phyloP scores from a whole-genome alignment of 805 yeast genomes.

The Kodamaea restingae region DNA sequence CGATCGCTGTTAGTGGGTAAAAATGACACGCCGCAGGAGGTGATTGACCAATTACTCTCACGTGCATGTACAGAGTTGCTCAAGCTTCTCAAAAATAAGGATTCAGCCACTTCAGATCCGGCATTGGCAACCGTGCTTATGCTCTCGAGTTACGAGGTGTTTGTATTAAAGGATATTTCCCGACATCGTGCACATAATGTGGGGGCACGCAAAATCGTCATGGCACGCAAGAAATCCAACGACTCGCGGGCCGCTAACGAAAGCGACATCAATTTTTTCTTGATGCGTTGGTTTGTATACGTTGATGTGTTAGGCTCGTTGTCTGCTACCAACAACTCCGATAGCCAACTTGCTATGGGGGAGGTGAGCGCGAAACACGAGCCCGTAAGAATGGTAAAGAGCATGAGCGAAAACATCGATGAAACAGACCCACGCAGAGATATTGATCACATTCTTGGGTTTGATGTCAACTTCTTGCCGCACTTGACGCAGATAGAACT shows the following conservation, averaged over 20 bases:
- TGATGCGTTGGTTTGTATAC: constrained; percentile 67
- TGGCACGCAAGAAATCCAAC: constrained; percentile 39
- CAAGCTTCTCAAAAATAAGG: constrained; percentile 44
- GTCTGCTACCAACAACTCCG: constrained; percentile 46
- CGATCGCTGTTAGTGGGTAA: constrained; percentile 23
- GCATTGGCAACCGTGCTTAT: constrained; percentile 61
- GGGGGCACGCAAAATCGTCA: constrained; percentile 64
- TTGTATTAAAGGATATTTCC: constrained; percentile 40
- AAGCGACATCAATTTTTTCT: constrained; percentile 47
- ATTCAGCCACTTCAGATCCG: constrained; percentile 57
- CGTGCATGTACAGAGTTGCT: constrained; percentile 57
- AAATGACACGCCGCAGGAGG: constrained; percentile 28
- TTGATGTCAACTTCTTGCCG: constrained; percentile 60
- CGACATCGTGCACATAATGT: constrained; percentile 62
- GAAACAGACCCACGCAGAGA: constrained; percentile 30
- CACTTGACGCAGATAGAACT: constrained; percentile 47
- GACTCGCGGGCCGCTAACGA: constrained; percentile 17
- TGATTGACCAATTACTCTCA: constrained; percentile 51
- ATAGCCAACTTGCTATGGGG: constrained; percentile 22
- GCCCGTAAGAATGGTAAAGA: constrained; percentile 17
- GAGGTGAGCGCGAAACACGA: constrained; percentile 19
- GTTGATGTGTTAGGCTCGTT: constrained; percentile 61
- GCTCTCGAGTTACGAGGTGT: constrained; percentile 52
- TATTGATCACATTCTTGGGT: constrained; percentile 62
- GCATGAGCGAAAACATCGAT: constrained; percentile 4